These are phyloP conservation scores for Boechera divaricarpa DNA, from an alignment of 345 rosid genomes.

Conservation along the genomic window DNA sequence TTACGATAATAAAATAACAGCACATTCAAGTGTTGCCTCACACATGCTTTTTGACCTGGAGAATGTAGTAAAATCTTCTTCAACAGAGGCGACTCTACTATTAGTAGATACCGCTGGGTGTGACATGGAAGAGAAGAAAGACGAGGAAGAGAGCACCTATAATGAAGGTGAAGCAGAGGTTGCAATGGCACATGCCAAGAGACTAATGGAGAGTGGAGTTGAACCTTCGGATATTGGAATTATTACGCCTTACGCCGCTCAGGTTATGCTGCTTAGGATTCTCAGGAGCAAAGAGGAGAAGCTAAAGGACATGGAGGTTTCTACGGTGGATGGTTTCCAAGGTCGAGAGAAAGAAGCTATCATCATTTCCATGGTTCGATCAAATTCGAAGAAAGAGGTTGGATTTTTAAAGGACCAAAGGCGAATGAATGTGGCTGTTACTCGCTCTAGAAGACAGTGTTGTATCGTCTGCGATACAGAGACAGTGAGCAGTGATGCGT, in stretches of 20 bases:
- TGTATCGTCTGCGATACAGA: constrained; percentile 91
- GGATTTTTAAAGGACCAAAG: constrained; percentile 85
- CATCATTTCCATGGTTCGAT: constrained; percentile 94
- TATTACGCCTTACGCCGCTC: constrained; percentile 96
- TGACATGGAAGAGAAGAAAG: constrained; percentile 99
- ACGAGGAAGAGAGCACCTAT: constrained; percentile 94
- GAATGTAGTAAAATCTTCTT: constrained; percentile 62
- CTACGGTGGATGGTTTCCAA: constrained; percentile 97
- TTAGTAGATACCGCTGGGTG: constrained; percentile 93
- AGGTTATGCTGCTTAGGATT: constrained; percentile 79
- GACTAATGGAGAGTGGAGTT: constrained; percentile 77
- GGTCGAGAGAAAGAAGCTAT: constrained; percentile 98
- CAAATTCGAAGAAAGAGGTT: constrained; percentile 90
- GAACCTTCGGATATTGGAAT: constrained; percentile 85
- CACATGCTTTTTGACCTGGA: constrained; percentile 89
- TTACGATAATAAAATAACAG: constrained; percentile 72
- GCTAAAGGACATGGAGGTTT: constrained; percentile 82
- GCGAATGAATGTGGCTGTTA: constrained; percentile 96
- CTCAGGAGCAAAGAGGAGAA: constrained; percentile 72
- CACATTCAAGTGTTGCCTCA: constrained; percentile 86
- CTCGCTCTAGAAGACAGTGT: constrained; percentile 91
- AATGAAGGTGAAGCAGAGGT: constrained; percentile 98
- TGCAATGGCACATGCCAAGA: constrained; percentile 87
- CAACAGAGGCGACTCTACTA: constrained; percentile 86
- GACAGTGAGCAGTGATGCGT: constrained; percentile 72